Evolutionary conservation across 352 stramenopile species (phyloP).

Genomic region (Pythium plurisporium): DNA sequence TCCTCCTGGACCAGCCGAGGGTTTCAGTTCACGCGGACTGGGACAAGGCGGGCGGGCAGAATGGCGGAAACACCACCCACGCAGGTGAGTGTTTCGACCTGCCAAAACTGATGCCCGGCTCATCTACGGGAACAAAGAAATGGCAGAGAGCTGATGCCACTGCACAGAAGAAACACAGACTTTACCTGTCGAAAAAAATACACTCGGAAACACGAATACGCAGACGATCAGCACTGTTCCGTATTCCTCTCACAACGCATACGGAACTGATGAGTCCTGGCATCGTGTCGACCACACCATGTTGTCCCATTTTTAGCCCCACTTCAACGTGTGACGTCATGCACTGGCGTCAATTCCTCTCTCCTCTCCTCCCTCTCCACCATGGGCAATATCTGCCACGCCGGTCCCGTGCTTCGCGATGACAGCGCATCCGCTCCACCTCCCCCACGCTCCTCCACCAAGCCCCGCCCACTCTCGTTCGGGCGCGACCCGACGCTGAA

Average conservation of each 20-base stretch:
- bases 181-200: too few species aligned
- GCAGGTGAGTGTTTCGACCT: too few species aligned
- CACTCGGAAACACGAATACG: too few species aligned
- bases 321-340: constrained; percentile 15
- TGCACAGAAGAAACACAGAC: background rate
- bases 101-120: constrained; percentile 15
- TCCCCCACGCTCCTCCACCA: background rate
- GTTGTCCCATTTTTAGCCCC: background rate
- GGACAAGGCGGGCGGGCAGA: background rate
- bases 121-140: constrained; percentile 18
- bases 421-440: background rate
- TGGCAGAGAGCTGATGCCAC: background rate
- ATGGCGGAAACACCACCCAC: constrained; percentile 1
- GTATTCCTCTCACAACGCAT: background rate
- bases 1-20: constrained; percentile 4
- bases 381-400: constrained; percentile 66
- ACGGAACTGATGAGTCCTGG: background rate
- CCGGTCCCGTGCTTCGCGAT: constrained; percentile 20
- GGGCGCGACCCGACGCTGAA: constrained; percentile 61
- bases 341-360: background rate
- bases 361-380: background rate
- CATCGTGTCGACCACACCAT: background rate
- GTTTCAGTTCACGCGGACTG: constrained; percentile 17
- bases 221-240: too few species aligned
- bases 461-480: constrained; percentile 31